Evolutionary conservation across 495 filamentous ascomycete genomes (phyloP), one percentile per base, ranked within the genome.

Genomic region (Aspergillus sclerotiicarbonarius): DNA sequence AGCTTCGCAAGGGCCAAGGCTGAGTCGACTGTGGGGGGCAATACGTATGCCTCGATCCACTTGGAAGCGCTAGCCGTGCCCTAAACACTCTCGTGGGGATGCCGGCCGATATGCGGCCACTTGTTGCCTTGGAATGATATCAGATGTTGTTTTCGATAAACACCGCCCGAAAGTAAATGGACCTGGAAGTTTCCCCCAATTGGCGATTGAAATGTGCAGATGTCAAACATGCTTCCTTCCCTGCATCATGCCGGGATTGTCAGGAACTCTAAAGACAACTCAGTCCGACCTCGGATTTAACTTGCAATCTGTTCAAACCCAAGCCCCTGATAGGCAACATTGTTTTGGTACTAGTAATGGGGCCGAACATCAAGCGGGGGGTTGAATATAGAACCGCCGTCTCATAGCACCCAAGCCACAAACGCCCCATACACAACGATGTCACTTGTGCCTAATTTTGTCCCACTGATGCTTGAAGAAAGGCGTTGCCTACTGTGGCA

Each of bases 11-110:
- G 6, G 25, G 25, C 25, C 25, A 25, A 25, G 25, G 25, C 10
- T n/a, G 33, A 41, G 37, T 41, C 37, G 37, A 41, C 15, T 12
- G 37, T 41, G 37, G 37, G 37, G 37, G n/a, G 37, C 13, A 41
- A 41, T 50, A 50, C 47, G 47, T 50, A 50, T 50, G 47, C 47
- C 25, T 50, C 25, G 29, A 33, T 50, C 47, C 47, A 50, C 47
- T 50, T 50, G 30, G 13, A n/a, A 25, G 47, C 18, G 29, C 47
- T 50, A 50, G 47, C 47, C 25, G 13, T 32, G 47, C 47, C 47
- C 47, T 32, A 41, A 41, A 41, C 8, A n/a, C 13, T 41, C 37
- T 41, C 37, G 37, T 41, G 37, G 37, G 13, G 8, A 41, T 41
- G 13, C n/a, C 37, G 10, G 5, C 9, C 37, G 13, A n/a, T 5